Evolutionary conservation across 192 early-diverging fungal genomes (phyloP), one percentile per base, ranked within the genome.

Genomic region (Tieghemiomyces parasiticus): DNA sequence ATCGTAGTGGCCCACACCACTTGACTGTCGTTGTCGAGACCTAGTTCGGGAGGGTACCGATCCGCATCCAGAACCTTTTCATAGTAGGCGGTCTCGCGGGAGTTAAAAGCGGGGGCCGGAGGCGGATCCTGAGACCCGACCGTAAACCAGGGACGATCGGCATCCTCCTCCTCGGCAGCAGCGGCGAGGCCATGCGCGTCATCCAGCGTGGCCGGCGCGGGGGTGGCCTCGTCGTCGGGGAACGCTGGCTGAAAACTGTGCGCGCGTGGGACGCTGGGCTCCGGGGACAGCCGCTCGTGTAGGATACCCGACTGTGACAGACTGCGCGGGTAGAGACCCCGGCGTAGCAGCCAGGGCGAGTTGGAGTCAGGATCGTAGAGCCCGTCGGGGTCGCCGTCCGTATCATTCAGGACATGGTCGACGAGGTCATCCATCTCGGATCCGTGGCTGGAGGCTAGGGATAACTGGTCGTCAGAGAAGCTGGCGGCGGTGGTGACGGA

Each of bases 1-100:
- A 54, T n/a, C 6, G 52, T 54, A 10, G 52, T 54, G 0, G 52
- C 52, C 52, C 52, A 54, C 24, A 54, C 52, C 4, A 54, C 29
- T 3, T 54, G 19, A 16, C 52, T 54, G 4, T 54, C 24, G 1
- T 29, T 28, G 24, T 54, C 20, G 52, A 54, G 29, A 20, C 52
- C 52, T 4, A 54, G 28, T 20, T 32, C 26, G 8, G 26, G 26
- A 4, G 52, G 52, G 19, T 28, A 54, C 10, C 24, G 24, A 16
- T 54, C 52, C 20, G 32, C 2, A 28, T 54, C 52, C 52, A 54
- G 32, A 25, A 30, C 52, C 32, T 54, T 54, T n/a, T 30, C 29
- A 30, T 54, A 54, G 32, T 54, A 54, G 0, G 14, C 52, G 1
- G 28, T 30, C 32, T 54, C 52, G 26, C 19, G 19, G 10, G 32